phyloP scores from a whole-genome alignment of 331 rosid species.

The Stylosanthes scabra region DNA sequence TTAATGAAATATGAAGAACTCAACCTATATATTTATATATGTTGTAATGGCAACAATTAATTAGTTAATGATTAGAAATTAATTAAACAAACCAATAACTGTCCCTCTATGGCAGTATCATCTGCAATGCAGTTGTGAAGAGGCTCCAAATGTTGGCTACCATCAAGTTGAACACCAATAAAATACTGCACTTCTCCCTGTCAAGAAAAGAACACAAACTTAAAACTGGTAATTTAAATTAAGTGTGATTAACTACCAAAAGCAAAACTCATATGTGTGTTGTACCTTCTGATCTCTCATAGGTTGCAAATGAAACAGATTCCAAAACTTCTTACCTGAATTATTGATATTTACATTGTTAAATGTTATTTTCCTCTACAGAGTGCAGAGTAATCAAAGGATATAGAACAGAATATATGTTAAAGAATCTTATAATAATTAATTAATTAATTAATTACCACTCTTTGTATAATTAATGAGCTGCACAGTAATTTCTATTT shows the following conservation, averaged over 20 bases:
- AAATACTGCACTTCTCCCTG: conserved; percentile 98
- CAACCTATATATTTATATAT: no score
- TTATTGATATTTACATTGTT: conserved; percentile 32
- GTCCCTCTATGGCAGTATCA: conserved; percentile 69
- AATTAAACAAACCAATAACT: conserved; percentile 64
- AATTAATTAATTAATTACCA: conserved; percentile 46
- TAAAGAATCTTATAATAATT: conserved; percentile 22
- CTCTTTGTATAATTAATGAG: conserved; percentile 93
- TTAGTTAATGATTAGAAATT: conserved; percentile 34
- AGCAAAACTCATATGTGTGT: neutral
- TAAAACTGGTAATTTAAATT: neutral
- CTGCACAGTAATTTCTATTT: conserved; percentile 93
- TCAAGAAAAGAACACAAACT: conserved; percentile 31
- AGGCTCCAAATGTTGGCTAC: conserved; percentile 97
- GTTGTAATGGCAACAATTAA: neutral
- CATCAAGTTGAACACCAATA: conserved; percentile 99
- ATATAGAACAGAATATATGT: neutral
- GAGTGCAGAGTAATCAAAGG: conserved; percentile 2
- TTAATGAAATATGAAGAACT: neutral
- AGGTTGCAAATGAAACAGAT: conserved; percentile 94
- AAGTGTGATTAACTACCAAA: neutral
- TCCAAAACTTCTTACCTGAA: conserved; percentile 97
- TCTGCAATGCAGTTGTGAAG: conserved; percentile 74
- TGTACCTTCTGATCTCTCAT: conserved; percentile 98
- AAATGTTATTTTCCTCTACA: conserved; percentile 32